Percentiles rank a stretch among this genome's conserved stretches.
Evolutionary conservation across 495 filamentous ascomycete species (phyloP).

Genomic region (Aspergillus haitiensis): DNA sequence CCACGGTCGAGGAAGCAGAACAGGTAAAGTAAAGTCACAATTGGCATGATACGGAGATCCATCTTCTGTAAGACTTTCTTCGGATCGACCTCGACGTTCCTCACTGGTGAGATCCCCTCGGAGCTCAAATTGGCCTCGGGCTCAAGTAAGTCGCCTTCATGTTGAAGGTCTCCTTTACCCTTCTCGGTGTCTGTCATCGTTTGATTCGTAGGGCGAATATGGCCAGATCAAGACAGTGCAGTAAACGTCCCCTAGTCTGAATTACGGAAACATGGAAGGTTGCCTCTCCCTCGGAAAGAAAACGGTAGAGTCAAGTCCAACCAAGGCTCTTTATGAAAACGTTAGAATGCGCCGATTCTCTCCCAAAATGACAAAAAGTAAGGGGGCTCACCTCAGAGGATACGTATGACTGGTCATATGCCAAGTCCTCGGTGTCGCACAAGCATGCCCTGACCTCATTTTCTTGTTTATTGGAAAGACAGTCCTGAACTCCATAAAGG

Average conservation of each 20-base stretch:
- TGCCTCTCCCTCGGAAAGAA: neutral
- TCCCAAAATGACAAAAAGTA: no score
- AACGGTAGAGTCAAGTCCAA: neutral
- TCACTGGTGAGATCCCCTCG: neutral
- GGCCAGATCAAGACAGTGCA: neutral
- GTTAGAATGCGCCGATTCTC: no score
- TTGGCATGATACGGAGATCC: slow-evolving; percentile 41
- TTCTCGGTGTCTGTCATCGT: neutral
- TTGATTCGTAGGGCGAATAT: neutral
- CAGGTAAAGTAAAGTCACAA: slow-evolving; percentile 47
- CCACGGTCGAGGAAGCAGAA: slow-evolving; percentile 41
- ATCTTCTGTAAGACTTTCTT: slow-evolving; percentile 6
- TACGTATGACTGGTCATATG: neutral
- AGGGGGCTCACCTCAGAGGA: neutral
- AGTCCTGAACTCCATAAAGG: no score
- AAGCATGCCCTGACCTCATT: neutral
- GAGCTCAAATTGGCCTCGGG: neutral
- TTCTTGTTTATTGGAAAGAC: no score
- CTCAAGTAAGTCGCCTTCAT: neutral
- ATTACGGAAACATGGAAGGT: neutral
- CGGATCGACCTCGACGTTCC: neutral
- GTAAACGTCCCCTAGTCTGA: neutral
- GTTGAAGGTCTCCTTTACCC: neutral
- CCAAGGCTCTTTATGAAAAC: neutral
- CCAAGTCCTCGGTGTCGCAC: neutral